These are phyloP conservation scores for Triticum aestivum DNA, from an alignment of 176 grass and related monocot species.

Conservation along the genomic window DNA sequence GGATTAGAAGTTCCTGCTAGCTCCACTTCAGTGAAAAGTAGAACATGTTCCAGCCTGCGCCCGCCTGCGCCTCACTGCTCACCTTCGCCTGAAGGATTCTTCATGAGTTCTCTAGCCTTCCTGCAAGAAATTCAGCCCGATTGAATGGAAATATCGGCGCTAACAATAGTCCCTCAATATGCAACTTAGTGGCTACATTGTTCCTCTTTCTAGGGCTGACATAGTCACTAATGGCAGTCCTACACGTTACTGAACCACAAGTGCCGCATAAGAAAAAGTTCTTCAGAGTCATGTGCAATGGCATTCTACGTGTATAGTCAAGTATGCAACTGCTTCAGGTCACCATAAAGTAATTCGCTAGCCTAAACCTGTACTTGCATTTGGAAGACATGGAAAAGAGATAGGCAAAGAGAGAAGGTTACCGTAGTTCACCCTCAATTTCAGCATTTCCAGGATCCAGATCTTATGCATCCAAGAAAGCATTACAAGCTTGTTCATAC, in stretches of 20 bases:
- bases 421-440: slow-evolving; percentile 30
- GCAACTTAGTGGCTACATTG: neutral
- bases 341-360: neutral
- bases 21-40: neutral
- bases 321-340: neutral
- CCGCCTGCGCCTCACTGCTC: neutral
- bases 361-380: neutral
- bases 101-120: slow-evolving; percentile 9
- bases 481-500: slow-evolving; percentile 28
- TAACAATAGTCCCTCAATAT: slow-evolving; percentile 23
- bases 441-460: slow-evolving; percentile 31
- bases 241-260: neutral
- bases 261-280: no score
- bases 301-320: neutral
- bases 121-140: neutral
- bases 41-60: neutral
- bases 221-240: neutral
- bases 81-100: neutral
- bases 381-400: neutral
- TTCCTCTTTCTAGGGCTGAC: neutral
- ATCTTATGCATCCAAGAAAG: slow-evolving; percentile 27
- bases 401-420: neutral
- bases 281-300: neutral
- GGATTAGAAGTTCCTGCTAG: neutral
- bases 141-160: no score